Evolutionary conservation across 2,329 filamentous ascomycete genomes (phyloP).

Genomic region (Orbilia javanica): DNA sequence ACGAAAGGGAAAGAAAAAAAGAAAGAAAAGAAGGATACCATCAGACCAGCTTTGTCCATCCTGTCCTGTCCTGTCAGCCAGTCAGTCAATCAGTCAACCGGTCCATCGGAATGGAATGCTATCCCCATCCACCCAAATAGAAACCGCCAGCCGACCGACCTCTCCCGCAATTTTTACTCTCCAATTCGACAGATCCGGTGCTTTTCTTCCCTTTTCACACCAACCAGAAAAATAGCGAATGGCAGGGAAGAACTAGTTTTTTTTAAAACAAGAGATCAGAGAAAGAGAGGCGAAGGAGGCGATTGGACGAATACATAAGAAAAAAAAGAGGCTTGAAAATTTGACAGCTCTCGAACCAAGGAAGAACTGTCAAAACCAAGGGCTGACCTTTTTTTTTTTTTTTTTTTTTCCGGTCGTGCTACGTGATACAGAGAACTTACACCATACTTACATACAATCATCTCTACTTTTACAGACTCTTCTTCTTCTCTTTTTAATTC

Average conservation of each 20-base stretch:
- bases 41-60: neutral
- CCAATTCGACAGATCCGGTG: neutral
- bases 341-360: neutral
- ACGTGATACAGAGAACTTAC: conserved; percentile 3
- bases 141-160: conserved; percentile 11
- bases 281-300: neutral
- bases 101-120: conserved; percentile 44
- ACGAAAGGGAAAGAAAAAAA: no score
- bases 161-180: neutral
- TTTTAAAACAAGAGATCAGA: no score
- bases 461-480: neutral
- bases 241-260: neutral
- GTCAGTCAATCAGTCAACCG: neutral
- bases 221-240: conserved; percentile 7
- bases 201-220: neutral
- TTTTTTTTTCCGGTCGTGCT: neutral
- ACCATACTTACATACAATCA: neutral
- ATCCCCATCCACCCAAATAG: conserved; percentile 9
- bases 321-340: conserved; percentile 4
- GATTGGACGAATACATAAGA: neutral
- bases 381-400: conserved; percentile 3
- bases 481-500: conserved; percentile 7
- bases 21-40: no score
- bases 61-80: no score
- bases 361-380: no score